A percentile compares a stretch with the other conserved stretches of the same genome.
Evolutionary conservation across 805 yeast species (phyloP).

Genomic region (Candida sphagnicola): DNA sequence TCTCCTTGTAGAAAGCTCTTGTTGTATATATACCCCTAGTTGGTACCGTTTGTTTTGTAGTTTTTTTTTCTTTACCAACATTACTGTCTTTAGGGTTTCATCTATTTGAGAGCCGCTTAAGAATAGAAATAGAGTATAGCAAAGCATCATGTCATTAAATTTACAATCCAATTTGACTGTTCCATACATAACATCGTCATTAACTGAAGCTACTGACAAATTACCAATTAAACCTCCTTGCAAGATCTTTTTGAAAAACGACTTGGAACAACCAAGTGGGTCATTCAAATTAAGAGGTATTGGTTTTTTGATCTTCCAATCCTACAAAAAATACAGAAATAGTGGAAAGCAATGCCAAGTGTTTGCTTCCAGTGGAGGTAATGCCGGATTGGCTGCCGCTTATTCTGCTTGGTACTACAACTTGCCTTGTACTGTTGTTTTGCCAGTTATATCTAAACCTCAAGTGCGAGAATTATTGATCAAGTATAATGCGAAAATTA

Average conservation of each 20-base stretch:
- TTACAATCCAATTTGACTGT: slow-evolving; percentile 7
- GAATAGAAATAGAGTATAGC: no score
- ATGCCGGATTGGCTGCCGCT: slow-evolving; percentile 55
- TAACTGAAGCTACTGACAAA: slow-evolving; percentile 33
- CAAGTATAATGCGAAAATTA: slow-evolving; percentile 47
- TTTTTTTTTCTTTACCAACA: no score
- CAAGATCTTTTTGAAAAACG: slow-evolving; percentile 44
- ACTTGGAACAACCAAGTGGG: slow-evolving; percentile 52
- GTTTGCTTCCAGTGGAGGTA: slow-evolving; percentile 54
- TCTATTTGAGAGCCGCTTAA: no score
- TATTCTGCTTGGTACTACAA: slow-evolving; percentile 35
- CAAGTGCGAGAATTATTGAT: slow-evolving; percentile 44
- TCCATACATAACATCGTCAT: slow-evolving; percentile 33
- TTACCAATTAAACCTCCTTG: slow-evolving; percentile 35
- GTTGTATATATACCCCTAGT: no score
- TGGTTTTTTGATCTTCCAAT: slow-evolving; percentile 40
- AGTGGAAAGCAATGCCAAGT: slow-evolving; percentile 20
- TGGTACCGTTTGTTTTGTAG: no score
- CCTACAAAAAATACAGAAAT: slow-evolving; percentile 19
- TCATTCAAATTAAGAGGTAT: slow-evolving; percentile 55
- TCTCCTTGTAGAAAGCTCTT: no score
- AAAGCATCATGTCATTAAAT: slow-evolving; percentile 9
- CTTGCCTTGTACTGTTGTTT: slow-evolving; percentile 55
- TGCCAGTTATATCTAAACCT: slow-evolving; percentile 48
- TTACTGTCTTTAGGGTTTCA: no score